Evolutionary conservation across 345 rosid genomes (phyloP), one percentile per base, ranked within the genome.

Genomic region (Conringia planisiliqua): DNA sequence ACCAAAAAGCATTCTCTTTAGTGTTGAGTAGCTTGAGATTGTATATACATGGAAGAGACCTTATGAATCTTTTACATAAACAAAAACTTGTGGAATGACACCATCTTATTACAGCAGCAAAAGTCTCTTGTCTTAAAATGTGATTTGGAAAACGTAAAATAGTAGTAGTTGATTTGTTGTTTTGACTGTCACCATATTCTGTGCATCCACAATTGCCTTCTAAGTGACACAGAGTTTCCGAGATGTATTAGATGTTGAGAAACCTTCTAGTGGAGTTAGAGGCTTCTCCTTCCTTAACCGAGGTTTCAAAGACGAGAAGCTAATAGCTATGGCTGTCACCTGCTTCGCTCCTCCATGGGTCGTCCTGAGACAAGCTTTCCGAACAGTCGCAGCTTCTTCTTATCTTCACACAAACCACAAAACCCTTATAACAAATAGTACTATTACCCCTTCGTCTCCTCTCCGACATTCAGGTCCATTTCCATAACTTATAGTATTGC

Each of bases 321-420:
- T 22, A 2, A 22, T 22, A 22, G 24, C 80, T 69, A 85, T 85
- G 93, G 89, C 83, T 38, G 76, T 74, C 73, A 52, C 72, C 1
- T 33, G 76, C 22, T 71, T 81, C 63, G 50, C 76, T 58, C 47
- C 80, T n/a, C 67, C 89, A 29, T 83, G 80, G 29, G 58, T 80
- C 79, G 26, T 83, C 74, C 68, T 87, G 40, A 80, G 88, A 66
- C 80, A 78, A 80, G 84, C 88, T 14, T 58, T 78, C 56, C 81
- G 72, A 55, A 72, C 90, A 38, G 75, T 77, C 4, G 39, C 87
- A 56, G 47, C 64, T 66, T 73, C 88, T 73, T 80, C 54, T 60
- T 81, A 56, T 62, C 72, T 40, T 61, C 75, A 46, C 17, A 30
- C 60, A 20, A 51, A 36, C 33, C 71, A 39, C 71, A 62, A 44